These are phyloP conservation scores for Paecilomyces formosus DNA, from an alignment of 2,329 filamentous ascomycete species.

Conservation along the genomic window DNA sequence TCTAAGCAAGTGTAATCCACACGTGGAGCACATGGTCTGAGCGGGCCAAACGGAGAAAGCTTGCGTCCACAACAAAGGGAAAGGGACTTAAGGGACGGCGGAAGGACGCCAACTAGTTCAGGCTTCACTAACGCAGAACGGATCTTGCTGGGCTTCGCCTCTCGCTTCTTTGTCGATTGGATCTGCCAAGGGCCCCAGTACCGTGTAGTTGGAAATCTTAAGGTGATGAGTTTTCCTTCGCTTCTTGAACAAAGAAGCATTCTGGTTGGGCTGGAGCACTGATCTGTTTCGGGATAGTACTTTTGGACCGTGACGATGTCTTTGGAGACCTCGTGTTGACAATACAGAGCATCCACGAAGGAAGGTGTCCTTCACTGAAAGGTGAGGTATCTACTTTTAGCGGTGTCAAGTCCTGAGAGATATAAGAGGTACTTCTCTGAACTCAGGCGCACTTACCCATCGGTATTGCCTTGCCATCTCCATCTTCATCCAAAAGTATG, in stretches of 20 bases:
- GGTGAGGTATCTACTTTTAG: neutral
- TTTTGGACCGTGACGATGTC: neutral
- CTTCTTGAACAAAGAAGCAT: no score
- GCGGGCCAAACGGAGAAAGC: neutral
- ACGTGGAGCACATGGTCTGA: neutral
- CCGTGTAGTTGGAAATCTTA: neutral
- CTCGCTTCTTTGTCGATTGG: neutral
- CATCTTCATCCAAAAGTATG: neutral
- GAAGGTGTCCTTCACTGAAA: neutral
- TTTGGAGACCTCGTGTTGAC: neutral
- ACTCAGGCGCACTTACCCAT: no score
- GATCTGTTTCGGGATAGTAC: neutral
- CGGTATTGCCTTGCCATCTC: neutral
- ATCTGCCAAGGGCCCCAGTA: neutral
- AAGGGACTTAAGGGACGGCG: neutral
- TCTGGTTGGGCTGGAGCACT: neutral
- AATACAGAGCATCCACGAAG: neutral
- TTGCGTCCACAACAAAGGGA: neutral
- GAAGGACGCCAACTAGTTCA: neutral
- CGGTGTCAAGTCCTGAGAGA: no score
- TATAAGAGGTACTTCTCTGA: no score
- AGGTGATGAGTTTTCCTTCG: neutral
- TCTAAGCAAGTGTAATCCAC: neutral
- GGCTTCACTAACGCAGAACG: neutral
- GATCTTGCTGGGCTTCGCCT: neutral